Evolutionary conservation across 2,329 filamentous ascomycete species (phyloP), one percentile per base, ranked within the genome.

Genomic region (Penicillium verrucosum): DNA sequence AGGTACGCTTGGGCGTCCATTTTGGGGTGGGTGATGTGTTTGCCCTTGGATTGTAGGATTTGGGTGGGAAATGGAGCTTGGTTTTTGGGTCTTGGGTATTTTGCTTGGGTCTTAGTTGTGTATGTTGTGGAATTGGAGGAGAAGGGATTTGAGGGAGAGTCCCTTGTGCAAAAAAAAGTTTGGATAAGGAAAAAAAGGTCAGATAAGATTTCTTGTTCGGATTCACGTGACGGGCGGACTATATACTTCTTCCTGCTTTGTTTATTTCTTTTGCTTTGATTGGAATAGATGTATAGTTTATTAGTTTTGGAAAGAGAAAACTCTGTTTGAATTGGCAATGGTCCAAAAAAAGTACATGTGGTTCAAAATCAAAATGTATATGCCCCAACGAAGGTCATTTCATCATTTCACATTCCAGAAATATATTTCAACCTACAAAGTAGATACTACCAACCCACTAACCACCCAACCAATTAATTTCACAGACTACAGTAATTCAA

Each of bases 1-100:
- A 97, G 86, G 67, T 94, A 88, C 67, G 88, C 88, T 73, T 89
- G 83, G 54, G 92, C 89, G 75, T 97, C 84, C 92, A 97, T 97
- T 46, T 45, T 51, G 38, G 36, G 38, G 29, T 41, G 27, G 14
- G 37, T 23, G 36, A 8, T 30, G 16, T 37, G 47, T 50, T 45
- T 43, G 37, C 38, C 32, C 37, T 50, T 7, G 37, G 8, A 25
- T 29, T 43, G 49, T 43, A 16, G 25, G 36, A 21, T 29, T 38
- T 36, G 0, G 16, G n/a, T 9, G 16, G 38, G 42, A n/a, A 46
- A 46, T 10, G 14, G 49, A 18, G n/a, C 51, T 37, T 18, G 16
- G 8, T 10, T 25, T 34, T 34, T 37, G 34, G 8, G 6, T 32
- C 1, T 23, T 32, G 7, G n/a, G 7, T 25, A 5, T 32, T 21